phyloP scores from a whole-genome alignment of 2,329 filamentous ascomycete genomes.

The Trichophyton equinum region DNA sequence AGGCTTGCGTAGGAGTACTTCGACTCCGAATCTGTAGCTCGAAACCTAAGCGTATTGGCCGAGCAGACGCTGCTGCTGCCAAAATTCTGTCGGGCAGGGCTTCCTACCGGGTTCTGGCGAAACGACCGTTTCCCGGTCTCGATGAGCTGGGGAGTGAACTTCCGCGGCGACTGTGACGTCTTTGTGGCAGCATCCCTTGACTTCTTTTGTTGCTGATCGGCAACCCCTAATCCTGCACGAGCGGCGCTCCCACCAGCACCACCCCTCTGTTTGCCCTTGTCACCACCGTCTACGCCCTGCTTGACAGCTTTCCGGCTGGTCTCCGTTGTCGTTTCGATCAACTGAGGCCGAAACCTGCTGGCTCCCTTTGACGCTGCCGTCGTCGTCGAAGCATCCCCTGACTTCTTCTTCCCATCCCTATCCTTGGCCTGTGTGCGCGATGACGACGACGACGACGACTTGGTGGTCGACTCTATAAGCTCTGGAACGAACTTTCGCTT shows the following conservation, averaged over 20 bases:
- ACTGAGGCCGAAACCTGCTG: slow-evolving; percentile 6
- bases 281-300: neutral
- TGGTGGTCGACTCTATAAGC: slow-evolving; percentile 11
- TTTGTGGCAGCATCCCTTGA: neutral
- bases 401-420: neutral
- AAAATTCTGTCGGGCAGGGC: neutral
- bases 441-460: slow-evolving; percentile 5
- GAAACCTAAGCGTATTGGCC: neutral
- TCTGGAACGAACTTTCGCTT: slow-evolving; percentile 10
- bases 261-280: neutral
- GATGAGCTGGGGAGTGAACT: slow-evolving; percentile 67
- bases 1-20: slow-evolving; percentile 35
- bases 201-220: neutral
- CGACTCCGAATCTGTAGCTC: slow-evolving; percentile 32
- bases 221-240: neutral
- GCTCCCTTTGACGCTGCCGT: neutral
- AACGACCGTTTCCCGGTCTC: slow-evolving; percentile 64
- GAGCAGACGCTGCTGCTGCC: neutral
- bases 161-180: slow-evolving; percentile 13
- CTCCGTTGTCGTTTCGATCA: slow-evolving; percentile 10
- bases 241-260: neutral
- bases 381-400: neutral
- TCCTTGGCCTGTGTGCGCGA: neutral
- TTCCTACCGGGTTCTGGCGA: slow-evolving; percentile 45
- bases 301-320: slow-evolving; percentile 3